These are phyloP conservation scores for Laguncularia racemosa DNA, from an alignment of 345 rosid genomes.

Conservation along the genomic window DNA sequence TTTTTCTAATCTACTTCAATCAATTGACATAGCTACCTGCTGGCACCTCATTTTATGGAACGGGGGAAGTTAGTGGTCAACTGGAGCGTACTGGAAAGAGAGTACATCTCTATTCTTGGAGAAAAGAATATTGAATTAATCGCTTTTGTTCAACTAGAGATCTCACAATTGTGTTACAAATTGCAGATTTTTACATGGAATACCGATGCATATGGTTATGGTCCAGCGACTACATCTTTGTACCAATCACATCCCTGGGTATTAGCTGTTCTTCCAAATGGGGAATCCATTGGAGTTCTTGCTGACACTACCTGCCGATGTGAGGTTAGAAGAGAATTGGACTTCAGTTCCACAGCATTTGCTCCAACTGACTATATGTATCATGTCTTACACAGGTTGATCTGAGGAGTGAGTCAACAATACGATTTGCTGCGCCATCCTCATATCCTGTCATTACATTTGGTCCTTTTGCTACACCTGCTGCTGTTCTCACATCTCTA, in stretches of 20 bases:
- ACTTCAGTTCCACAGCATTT: not conserved
- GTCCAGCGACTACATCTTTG: conserved; percentile 74
- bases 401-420: conserved; percentile 50
- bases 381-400: conserved; percentile 49
- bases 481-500: conserved; percentile 61
- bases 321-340: conserved; percentile 45
- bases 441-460: conserved; percentile 78
- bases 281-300: conserved; percentile 82
- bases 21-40: conserved; percentile 46
- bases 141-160: not conserved
- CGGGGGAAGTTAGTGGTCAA: conserved; percentile 94
- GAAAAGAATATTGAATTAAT: not conserved
- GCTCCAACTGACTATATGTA: not conserved
- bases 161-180: conserved; percentile 5
- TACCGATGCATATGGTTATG: conserved; percentile 83
- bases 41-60: conserved; percentile 87
- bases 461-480: conserved; percentile 75
- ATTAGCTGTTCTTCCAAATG: conserved; percentile 71
- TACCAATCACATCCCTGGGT: conserved; percentile 99
- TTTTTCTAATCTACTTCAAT: conserved; percentile 9
- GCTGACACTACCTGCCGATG: conserved; percentile 83
- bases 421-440: conserved; percentile 43
- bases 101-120: conserved; percentile 30
- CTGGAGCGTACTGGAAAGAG: conserved; percentile 89
- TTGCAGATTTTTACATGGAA: conserved; percentile 87